phyloP scores from a whole-genome alignment of 192 early-diverging fungal species.

The Rhizophlyctis rosea region DNA sequence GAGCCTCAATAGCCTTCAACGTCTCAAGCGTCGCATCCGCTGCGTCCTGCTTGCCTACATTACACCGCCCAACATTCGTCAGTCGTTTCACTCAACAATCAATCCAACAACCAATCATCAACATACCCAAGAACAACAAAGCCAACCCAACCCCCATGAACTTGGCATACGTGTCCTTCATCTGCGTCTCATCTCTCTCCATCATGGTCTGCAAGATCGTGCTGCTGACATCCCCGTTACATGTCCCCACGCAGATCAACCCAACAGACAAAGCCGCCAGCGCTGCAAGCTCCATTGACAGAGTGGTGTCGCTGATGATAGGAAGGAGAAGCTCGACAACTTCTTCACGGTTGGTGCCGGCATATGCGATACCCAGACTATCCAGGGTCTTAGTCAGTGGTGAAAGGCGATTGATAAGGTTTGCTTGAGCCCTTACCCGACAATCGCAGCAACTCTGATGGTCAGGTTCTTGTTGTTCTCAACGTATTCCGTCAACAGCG shows the following conservation, averaged over 20 bases:
- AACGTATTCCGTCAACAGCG: slow-evolving; percentile 80
- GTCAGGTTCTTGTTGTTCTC: slow-evolving; percentile 50
- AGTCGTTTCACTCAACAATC: too few species aligned
- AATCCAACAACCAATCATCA: too few species aligned
- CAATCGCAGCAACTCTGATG: slow-evolving; percentile 76
- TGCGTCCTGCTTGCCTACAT: slow-evolving; percentile 71
- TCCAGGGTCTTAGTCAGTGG: neutral
- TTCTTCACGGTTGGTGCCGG: slow-evolving; percentile 84
- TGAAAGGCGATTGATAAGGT: neutral
- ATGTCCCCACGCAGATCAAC: slow-evolving; percentile 86
- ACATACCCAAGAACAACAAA: slow-evolving; percentile 71
- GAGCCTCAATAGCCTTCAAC: slow-evolving; percentile 91
- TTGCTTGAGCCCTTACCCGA: slow-evolving; percentile 52
- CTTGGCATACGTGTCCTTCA: slow-evolving; percentile 83
- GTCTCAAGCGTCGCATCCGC: slow-evolving; percentile 90
- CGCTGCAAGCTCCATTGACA: slow-evolving; percentile 86
- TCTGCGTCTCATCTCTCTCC: slow-evolving; percentile 82
- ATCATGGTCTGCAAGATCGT: slow-evolving; percentile 92
- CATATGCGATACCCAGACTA: slow-evolving; percentile 92
- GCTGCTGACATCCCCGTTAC: slow-evolving; percentile 86
- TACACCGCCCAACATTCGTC: too few species aligned
- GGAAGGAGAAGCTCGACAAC: slow-evolving; percentile 79
- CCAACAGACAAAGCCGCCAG: slow-evolving; percentile 88
- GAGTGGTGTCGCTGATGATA: slow-evolving; percentile 71
- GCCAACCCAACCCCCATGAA: slow-evolving; percentile 94